phyloP scores from a whole-genome alignment of 352 stramenopile genomes.

The Pythium brachiatum region DNA sequence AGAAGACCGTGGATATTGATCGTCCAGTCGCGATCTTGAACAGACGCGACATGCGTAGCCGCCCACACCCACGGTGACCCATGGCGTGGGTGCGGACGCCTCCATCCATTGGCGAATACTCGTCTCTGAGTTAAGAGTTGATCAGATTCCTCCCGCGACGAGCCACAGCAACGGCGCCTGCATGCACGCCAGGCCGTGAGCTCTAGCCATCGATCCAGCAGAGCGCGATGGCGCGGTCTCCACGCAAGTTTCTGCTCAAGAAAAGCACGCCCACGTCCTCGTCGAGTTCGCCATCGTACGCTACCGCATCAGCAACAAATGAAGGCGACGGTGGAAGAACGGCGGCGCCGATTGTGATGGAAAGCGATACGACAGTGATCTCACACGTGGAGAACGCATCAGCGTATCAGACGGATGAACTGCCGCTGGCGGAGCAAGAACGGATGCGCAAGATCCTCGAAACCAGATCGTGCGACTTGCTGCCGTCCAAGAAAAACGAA shows the following conservation, averaged over 20 bases:
- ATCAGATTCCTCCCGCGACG: neutral
- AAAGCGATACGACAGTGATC: neutral
- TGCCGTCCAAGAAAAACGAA: constrained; percentile 38
- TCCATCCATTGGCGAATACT: neutral
- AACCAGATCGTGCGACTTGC: constrained; percentile 36
- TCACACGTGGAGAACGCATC: constrained; percentile 3
- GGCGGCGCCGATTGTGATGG: neutral
- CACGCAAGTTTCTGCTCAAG: constrained; percentile 17
- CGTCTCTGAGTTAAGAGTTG: neutral
- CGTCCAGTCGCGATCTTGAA: neutral
- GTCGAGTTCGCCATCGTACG: constrained; percentile 4
- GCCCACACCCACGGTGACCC: no score
- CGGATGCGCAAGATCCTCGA: constrained; percentile 37
- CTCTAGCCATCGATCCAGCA: neutral
- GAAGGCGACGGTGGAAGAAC: neutral
- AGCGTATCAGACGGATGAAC: constrained; percentile 1
- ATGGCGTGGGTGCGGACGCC: no score
- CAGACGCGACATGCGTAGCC: neutral
- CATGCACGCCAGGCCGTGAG: neutral
- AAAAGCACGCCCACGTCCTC: neutral
- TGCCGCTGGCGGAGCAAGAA: constrained; percentile 22
- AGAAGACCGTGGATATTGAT: constrained; percentile 2
- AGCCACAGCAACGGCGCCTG: neutral
- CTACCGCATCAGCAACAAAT: neutral
- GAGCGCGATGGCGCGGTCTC: constrained; percentile 9